Conservation (phyloP, 108 stramenopile species). For the Thalassiosira profunda region DNA sequence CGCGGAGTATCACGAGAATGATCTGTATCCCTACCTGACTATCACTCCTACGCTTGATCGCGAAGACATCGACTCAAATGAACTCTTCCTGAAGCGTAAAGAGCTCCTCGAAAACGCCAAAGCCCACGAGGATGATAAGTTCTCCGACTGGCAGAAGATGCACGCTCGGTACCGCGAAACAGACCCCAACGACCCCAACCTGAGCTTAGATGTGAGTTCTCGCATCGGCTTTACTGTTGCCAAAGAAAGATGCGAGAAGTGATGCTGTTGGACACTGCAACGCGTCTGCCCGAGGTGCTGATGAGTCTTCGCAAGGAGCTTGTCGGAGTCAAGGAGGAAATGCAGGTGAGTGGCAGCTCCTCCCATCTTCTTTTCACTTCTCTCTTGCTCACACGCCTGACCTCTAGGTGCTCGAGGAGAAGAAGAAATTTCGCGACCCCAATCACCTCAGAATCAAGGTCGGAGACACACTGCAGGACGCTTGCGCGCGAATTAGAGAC, state of each 20-base stretch:
- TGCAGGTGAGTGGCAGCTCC: too few relatives aligned
- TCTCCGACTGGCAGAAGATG: conserved; percentile 47
- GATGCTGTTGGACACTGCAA: conserved; percentile 73
- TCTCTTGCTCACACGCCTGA: too few relatives aligned
- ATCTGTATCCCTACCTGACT: conserved; percentile 58
- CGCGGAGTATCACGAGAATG: conserved; percentile 58
- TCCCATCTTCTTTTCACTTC: too few relatives aligned
- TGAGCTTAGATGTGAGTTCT: conserved; percentile 25
- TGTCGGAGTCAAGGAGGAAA: conserved; percentile 45
- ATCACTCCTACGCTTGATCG: conserved; percentile 73
- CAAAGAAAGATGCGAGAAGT: conserved; percentile 67
- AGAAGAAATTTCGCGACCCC: conserved; percentile 56
- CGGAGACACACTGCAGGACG: conserved; percentile 46
- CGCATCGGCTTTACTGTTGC: conserved; percentile 62
- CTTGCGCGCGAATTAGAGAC: conserved; percentile 51
- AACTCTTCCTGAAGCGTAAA: conserved; percentile 50
- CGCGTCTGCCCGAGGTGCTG: conserved; percentile 74
- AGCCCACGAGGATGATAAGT: conserved; percentile 51
- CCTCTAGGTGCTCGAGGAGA: conserved; percentile 46
- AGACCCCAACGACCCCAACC: conserved; percentile 41
- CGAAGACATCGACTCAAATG: conserved; percentile 62
- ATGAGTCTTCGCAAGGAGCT: conserved; percentile 56
- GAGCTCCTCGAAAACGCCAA: conserved; percentile 49
- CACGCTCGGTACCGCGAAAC: conserved; percentile 46
- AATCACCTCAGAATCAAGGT: conserved; percentile 41